These are phyloP conservation scores for Alternaria consortialis DNA, from an alignment of 2,329 filamentous ascomycete genomes.

Conservation along the genomic window DNA sequence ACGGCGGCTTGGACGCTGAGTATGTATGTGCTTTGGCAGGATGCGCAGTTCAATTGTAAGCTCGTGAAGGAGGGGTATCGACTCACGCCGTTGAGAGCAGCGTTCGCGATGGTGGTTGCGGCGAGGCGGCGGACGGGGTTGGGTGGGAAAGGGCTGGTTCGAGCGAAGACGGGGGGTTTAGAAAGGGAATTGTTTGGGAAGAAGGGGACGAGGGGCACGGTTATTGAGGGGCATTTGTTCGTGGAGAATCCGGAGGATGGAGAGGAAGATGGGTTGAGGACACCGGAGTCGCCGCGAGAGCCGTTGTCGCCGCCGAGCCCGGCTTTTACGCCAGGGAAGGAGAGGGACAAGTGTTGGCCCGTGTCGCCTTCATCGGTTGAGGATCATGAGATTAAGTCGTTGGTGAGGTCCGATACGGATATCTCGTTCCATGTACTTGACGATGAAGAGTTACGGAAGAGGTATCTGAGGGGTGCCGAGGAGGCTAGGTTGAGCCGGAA, in stretches of 20 bases:
- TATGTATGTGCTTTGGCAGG: conserved; percentile 50
- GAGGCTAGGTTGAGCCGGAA: neutral
- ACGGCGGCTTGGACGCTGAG: conserved; percentile 42
- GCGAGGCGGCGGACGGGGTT: conserved; percentile 36
- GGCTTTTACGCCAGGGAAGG: neutral
- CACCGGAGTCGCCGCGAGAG: neutral
- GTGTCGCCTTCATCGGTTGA: neutral
- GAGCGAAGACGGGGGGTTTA: conserved; percentile 23
- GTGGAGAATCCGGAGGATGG: conserved; percentile 10
- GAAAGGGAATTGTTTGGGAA: conserved; percentile 32
- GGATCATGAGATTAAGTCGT: neutral
- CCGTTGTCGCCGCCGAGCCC: neutral
- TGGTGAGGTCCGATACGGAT: neutral
- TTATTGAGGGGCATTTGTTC: conserved; percentile 25
- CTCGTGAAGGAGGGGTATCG: conserved; percentile 39
- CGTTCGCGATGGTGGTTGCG: conserved; percentile 38
- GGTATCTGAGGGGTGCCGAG: neutral
- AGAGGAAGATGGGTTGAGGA: neutral
- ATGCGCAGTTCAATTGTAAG: conserved; percentile 40
- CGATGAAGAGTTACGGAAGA: neutral
- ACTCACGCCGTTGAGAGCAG: conserved; percentile 46
- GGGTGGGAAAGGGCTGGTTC: conserved; percentile 27
- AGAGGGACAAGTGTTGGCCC: neutral
- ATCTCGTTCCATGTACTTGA: neutral
- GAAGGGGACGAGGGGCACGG: conserved; percentile 20